phyloP scores from a whole-genome alignment of 2,329 filamentous ascomycete species.

The Drechslerella stenobrocha region DNA sequence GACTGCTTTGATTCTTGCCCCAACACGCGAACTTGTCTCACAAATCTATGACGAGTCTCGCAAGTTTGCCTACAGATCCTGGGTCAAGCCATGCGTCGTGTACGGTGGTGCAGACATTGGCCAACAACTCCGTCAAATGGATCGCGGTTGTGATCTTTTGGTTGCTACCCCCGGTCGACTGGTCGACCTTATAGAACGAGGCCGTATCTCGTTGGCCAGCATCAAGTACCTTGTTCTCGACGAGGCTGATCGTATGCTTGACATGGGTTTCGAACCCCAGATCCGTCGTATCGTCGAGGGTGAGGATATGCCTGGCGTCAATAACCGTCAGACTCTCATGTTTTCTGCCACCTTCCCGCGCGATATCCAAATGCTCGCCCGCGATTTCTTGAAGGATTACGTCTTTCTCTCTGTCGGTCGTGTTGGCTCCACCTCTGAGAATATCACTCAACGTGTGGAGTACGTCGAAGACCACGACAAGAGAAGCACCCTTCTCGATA shows the following conservation, averaged over 20 bases:
- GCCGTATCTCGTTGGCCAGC: slow-evolving; percentile 93
- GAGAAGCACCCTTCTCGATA: slow-evolving; percentile 94
- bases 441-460: slow-evolving; percentile 98
- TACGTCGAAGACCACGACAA: slow-evolving; percentile 97
- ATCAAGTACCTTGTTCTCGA: slow-evolving; percentile 99
- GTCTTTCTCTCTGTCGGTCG: slow-evolving; percentile 98
- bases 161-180: slow-evolving; percentile 97
- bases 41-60: slow-evolving; percentile 97
- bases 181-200: slow-evolving; percentile 96
- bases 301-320: slow-evolving; percentile 90
- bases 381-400: slow-evolving; percentile 99
- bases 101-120: slow-evolving; percentile 99
- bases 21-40: slow-evolving; percentile 96
- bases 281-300: slow-evolving; percentile 98
- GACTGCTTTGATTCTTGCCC: slow-evolving; percentile 91
- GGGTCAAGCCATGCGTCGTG: slow-evolving; percentile 97
- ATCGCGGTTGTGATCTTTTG: slow-evolving; percentile 93
- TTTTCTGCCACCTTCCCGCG: slow-evolving; percentile 99
- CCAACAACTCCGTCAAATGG: slow-evolving; percentile 95
- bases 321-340: slow-evolving; percentile 95
- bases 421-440: slow-evolving; percentile 99
- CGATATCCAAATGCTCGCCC: slow-evolving; percentile 98
- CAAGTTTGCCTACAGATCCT: slow-evolving; percentile 98
- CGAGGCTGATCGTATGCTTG: slow-evolving; percentile 99
- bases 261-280: slow-evolving; percentile 99